Evolutionary conservation across 768 basidiomycete genomes (phyloP).

Genomic region (Dioszegia aurantiaca): DNA sequence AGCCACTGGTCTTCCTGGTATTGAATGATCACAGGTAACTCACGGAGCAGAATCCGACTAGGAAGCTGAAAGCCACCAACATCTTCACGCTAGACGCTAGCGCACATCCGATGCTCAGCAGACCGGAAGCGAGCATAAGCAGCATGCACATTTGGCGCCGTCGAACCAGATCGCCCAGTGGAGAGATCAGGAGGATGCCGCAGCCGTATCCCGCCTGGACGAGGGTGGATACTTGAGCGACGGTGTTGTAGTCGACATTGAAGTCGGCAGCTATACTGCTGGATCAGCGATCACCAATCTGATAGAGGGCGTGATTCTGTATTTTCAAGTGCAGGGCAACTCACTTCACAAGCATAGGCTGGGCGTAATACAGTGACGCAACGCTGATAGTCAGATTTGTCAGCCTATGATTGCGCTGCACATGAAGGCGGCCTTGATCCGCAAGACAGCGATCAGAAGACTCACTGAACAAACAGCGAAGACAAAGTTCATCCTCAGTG

Average conservation of each 20-base stretch:
- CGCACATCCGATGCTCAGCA: constrained; percentile 69
- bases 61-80: constrained; percentile 68
- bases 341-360: constrained; percentile 65
- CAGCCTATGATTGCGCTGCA: too few relatives aligned
- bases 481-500: constrained; percentile 55
- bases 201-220: constrained; percentile 61
- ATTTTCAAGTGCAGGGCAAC: constrained; percentile 6
- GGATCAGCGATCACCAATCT: too few relatives aligned
- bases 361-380: constrained; percentile 71
- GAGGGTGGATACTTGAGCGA: constrained; percentile 52
- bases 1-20: neutral
- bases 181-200: constrained; percentile 72
- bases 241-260: constrained; percentile 35
- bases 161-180: constrained; percentile 77
- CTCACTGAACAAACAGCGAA: constrained; percentile 68
- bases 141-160: constrained; percentile 67
- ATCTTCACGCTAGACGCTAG: constrained; percentile 61
- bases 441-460: too few relatives aligned
- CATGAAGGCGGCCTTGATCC: too few relatives aligned
- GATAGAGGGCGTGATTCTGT: too few relatives aligned
- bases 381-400: too few relatives aligned
- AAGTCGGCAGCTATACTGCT: constrained; percentile 44
- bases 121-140: constrained; percentile 59
- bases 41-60: constrained; percentile 70
- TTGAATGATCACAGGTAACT: neutral